phyloP scores from a whole-genome alignment of 2,329 filamentous ascomycete genomes.

The Alternaria sp. region DNA sequence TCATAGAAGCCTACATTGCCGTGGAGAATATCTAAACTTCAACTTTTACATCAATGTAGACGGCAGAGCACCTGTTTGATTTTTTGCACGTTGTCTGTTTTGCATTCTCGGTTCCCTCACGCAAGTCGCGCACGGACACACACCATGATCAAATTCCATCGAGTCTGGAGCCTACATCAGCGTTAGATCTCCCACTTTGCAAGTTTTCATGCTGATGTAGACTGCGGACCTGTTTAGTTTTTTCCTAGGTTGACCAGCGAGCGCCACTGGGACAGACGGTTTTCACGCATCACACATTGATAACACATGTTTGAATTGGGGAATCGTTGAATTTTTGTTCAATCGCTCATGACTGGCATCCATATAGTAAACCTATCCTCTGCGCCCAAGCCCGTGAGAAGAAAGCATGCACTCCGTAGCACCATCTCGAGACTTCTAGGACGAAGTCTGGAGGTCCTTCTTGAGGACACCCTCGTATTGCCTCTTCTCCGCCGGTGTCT shows the following conservation, averaged over 20 bases:
- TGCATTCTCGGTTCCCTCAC: no score
- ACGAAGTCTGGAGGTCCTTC: conserved; percentile 79
- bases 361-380: conserved; percentile 43
- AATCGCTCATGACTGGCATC: conserved; percentile 41
- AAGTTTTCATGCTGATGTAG: background rate
- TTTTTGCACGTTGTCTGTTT: no score
- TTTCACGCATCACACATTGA: background rate
- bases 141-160: background rate
- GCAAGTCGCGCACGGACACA: background rate
- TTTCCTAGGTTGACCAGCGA: background rate
- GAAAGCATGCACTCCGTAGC: conserved; percentile 39
- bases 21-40: background rate
- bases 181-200: background rate
- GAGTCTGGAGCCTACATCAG: background rate
- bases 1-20: background rate
- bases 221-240: background rate
- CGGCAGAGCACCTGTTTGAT: no score
- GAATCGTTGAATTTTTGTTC: conserved; percentile 48
- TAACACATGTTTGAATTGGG: conserved; percentile 34
- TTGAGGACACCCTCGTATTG: conserved; percentile 98
- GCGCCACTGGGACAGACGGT: background rate
- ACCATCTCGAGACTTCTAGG: conserved; percentile 52
- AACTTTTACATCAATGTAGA: background rate
- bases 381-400: conserved; percentile 46
- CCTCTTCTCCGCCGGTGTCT: conserved; percentile 98